Evolutionary conservation across 1,284 basidiomycete species (phyloP).

Genomic region (Pseudozyma sp.): DNA sequence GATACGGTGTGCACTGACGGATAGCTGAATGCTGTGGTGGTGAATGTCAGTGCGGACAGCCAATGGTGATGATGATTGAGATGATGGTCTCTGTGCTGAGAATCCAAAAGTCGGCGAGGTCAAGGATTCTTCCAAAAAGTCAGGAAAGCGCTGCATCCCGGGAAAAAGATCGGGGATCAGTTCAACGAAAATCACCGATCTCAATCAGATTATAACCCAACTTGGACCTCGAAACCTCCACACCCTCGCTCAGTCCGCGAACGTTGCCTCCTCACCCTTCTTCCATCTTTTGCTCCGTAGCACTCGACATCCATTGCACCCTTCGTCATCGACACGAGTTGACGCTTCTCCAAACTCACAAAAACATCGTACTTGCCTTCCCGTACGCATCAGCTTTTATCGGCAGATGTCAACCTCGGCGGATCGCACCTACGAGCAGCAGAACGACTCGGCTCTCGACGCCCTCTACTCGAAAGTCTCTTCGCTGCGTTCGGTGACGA

Average conservation of each 20-base stretch:
- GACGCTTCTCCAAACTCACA: too few species aligned
- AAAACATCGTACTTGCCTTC: neutral
- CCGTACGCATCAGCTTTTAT: neutral
- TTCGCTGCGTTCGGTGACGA: slow-evolving; percentile 59
- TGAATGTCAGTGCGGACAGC: neutral
- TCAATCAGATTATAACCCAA: neutral
- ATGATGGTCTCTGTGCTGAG: slow-evolving; percentile 1
- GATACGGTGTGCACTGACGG: neutral
- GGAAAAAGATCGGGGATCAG: neutral
- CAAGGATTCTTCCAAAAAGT: slow-evolving; percentile 25
- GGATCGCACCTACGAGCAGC: slow-evolving; percentile 62
- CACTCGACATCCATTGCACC: too few species aligned
- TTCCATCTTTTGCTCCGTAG: neutral
- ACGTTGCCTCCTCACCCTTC: neutral
- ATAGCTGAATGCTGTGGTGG: too few species aligned
- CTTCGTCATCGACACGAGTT: too few species aligned
- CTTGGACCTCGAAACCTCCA: slow-evolving; percentile 8
- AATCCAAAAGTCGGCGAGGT: neutral
- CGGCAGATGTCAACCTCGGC: slow-evolving; percentile 51
- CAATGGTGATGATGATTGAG: slow-evolving; percentile 5
- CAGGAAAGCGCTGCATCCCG: neutral
- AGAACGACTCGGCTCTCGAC: slow-evolving; percentile 64
- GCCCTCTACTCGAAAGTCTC: slow-evolving; percentile 60
- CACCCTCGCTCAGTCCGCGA: neutral
- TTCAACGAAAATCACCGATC: too few species aligned